A percentile compares a stretch with the other conserved stretches of the same genome.
phyloP scores from a whole-genome alignment of 169 alveolate species.

The Plasmodium gaboni region DNA sequence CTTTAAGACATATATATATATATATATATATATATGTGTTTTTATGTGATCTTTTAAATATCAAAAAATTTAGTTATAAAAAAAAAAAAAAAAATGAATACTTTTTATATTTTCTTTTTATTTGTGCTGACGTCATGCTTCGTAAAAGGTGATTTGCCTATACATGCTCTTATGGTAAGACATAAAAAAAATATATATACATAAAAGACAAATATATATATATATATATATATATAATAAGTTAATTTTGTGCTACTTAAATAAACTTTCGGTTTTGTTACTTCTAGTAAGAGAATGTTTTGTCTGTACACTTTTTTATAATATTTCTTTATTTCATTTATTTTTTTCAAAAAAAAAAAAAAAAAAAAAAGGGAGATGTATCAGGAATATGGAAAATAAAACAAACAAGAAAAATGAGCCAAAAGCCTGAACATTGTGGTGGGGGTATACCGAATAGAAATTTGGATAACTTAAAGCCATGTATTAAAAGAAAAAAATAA shows the following conservation, averaged over 20 bases:
- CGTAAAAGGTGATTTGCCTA: constrained; percentile 43
- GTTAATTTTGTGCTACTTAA: too few relatives aligned
- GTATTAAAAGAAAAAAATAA: constrained; percentile 10
- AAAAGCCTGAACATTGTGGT: constrained; percentile 40
- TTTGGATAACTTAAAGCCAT: constrained; percentile 23
- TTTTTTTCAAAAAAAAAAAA: too few relatives aligned
- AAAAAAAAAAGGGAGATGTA: constrained; percentile 35
- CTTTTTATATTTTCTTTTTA: background rate
- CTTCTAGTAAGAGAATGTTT: too few relatives aligned
- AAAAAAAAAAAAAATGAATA: constrained; percentile 12
- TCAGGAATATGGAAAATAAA: constrained; percentile 44
- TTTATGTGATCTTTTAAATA: background rate
- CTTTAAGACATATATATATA: too few relatives aligned
- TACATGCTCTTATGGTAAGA: constrained; percentile 73
- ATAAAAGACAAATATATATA: background rate
- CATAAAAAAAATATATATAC: too few relatives aligned
- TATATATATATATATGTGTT: background rate
- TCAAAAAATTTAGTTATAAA: background rate
- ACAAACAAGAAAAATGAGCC: constrained; percentile 4
- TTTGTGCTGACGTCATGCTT: constrained; percentile 6
- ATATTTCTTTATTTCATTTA: too few relatives aligned
- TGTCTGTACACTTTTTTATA: too few relatives aligned
- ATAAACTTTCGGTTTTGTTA: too few relatives aligned
- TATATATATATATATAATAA: background rate
- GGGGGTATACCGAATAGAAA: constrained; percentile 54